Percentiles rank a stretch among this genome's conserved stretches.
Evolutionary conservation across 805 yeast genomes (phyloP).

Genomic region (Aciculoconidium aculeatum): DNA sequence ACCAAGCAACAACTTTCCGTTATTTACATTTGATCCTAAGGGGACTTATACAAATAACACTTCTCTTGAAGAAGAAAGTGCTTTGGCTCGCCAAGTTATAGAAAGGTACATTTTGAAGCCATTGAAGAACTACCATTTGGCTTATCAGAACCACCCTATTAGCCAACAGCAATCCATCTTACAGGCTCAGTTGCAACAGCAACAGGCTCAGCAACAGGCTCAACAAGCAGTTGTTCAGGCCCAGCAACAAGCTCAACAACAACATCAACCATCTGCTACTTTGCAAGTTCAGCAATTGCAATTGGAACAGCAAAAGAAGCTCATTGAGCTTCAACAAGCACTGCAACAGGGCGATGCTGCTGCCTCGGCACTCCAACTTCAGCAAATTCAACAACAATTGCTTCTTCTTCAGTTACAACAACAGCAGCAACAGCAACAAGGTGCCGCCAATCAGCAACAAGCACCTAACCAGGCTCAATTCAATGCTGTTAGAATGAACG

Average conservation of each 20-base stretch:
- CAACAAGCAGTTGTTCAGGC: constrained; percentile 11
- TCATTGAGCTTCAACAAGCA: constrained; percentile 9
- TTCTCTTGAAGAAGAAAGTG: constrained; percentile 30
- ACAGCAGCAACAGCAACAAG: constrained; percentile 43
- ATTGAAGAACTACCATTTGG: constrained; percentile 39
- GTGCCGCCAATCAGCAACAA: constrained; percentile 14
- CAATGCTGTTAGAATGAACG: constrained; percentile 24
- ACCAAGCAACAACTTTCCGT: constrained; percentile 28
- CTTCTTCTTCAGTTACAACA: constrained; percentile 29
- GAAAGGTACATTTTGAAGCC: constrained; percentile 37
- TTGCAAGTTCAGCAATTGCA: constrained; percentile 25
- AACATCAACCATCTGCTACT: constrained; percentile 8
- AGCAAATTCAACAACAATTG: constrained; percentile 17
- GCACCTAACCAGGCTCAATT: constrained; percentile 22
- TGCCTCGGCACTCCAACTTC: constrained; percentile 10
- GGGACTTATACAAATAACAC: constrained; percentile 23
- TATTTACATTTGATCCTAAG: constrained; percentile 43
- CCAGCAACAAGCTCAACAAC: constrained; percentile 11
- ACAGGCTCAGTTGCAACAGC: constrained; percentile 26
- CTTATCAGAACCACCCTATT: constrained; percentile 39
- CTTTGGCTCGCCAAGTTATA: constrained; percentile 34
- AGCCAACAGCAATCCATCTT: constrained; percentile 27
- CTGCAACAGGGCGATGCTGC: constrained; percentile 8
- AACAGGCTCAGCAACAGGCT: constrained; percentile 18
- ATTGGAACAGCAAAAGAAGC: constrained; percentile 21